Percentiles rank a stretch among this genome's conserved stretches.
phyloP scores from a whole-genome alignment of 208 protist genomes.

The Trypanosoma platydactyli region DNA sequence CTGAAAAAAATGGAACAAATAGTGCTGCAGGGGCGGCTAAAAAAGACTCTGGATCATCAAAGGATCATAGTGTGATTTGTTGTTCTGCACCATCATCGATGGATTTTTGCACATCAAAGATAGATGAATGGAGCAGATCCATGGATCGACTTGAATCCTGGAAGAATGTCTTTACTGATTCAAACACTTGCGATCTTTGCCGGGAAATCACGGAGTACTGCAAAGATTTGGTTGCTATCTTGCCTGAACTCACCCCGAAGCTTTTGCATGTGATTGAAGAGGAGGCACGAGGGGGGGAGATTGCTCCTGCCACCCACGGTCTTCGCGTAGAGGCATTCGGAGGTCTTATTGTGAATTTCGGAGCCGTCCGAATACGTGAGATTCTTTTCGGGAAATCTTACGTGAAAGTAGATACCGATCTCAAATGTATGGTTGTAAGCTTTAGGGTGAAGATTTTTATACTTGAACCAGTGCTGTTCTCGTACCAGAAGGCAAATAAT shows the following conservation, averaged over 20 bases:
- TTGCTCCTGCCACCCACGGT: slow-evolving; percentile 34
- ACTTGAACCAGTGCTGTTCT: slow-evolving; percentile 52
- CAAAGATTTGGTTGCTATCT: slow-evolving; percentile 26
- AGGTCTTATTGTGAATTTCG: slow-evolving; percentile 47
- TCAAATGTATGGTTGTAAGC: slow-evolving; percentile 35
- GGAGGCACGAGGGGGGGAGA: slow-evolving; percentile 29
- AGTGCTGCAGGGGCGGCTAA: no score
- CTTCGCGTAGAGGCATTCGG: slow-evolving; percentile 44
- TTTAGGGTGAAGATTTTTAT: slow-evolving; percentile 37
- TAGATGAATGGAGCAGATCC: slow-evolving; percentile 36
- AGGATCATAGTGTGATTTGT: background rate
- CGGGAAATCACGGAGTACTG: slow-evolving; percentile 44
- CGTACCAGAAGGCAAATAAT: slow-evolving; percentile 24
- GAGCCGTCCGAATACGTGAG: slow-evolving; percentile 32
- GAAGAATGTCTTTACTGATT: slow-evolving; percentile 45
- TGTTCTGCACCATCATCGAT: slow-evolving; percentile 5
- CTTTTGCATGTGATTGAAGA: slow-evolving; percentile 40
- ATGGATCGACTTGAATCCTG: slow-evolving; percentile 39
- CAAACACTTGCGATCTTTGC: slow-evolving; percentile 42
- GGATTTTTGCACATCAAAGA: slow-evolving; percentile 43
- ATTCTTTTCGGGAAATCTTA: slow-evolving; percentile 48
- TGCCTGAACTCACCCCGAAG: slow-evolving; percentile 32
- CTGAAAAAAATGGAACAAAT: background rate
- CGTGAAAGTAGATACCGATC: slow-evolving; percentile 37
- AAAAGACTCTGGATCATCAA: no score